Evolutionary conservation across 179 eudicot species (phyloP), one percentile per base, ranked within the genome.

Genomic region (Camellia oleifera): DNA sequence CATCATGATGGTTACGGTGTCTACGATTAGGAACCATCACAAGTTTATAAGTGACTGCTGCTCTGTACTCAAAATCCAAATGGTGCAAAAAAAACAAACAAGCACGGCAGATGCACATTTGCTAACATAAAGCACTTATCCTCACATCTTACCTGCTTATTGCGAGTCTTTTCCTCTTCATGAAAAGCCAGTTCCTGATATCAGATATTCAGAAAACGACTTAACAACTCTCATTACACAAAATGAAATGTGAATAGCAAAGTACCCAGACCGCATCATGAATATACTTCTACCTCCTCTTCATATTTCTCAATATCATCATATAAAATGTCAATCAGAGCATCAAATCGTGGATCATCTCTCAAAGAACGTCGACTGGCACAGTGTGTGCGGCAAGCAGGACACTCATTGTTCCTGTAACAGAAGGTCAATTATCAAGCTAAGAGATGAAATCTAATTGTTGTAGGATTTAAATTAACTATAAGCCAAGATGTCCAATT

Each of bases 311-410:
- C 99, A 79, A 97, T 93, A 79, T 97, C 94, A 10, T 96, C 94
- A 84, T 95, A 97, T 72, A 97, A 68, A 80, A 88, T 88, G 70
- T 90, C 87, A 74, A 91, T 97, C 23, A 97, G 77, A 53, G 91
- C 85, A 82, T 97, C 99, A 89, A 86, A 97, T 81, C 92, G 92
- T 57, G 95, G 92, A 85, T 97, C 99, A 84, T 94, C 99, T 85
- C 99, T 91, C 82, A 97, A 83, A 78, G 99, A 95, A 73, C 99
- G 93, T 46, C 98, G 97, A 89, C 99, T 97, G 40, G 99, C 97
- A 88, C 99, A 97, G 79, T 97, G 99, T 46, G 89, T 93, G 69
- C 99, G 98, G 84, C 99, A 97, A 83, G 99, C 97, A 73, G 99
- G 99, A 80, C 99, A 97, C 83, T 97, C 99, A 56, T 97, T 97